phyloP scores from a whole-genome alignment of 352 stramenopile species.

The Phytopythium vexans region DNA sequence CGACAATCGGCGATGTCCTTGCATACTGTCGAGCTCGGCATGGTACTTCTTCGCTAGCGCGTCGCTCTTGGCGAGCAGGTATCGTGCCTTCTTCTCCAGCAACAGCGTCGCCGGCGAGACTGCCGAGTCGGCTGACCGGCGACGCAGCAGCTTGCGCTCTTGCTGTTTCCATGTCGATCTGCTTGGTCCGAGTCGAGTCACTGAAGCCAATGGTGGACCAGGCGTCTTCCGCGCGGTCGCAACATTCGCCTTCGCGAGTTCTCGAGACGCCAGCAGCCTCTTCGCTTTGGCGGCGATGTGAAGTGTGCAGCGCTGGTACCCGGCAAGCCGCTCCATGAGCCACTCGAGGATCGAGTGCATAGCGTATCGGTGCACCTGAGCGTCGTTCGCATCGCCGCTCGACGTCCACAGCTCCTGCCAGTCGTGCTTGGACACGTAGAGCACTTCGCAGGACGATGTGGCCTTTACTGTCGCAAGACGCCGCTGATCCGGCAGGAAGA shows the following conservation, averaged over 20 bases:
- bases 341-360: constrained; percentile 58
- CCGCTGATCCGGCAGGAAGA: constrained; percentile 59
- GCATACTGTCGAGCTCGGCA: neutral
- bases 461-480: constrained; percentile 61
- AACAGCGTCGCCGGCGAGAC: constrained; percentile 34
- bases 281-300: constrained; percentile 43
- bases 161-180: neutral
- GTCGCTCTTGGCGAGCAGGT: constrained; percentile 46
- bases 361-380: constrained; percentile 49
- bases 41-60: constrained; percentile 30
- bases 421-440: constrained; percentile 54
- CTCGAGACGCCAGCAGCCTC: constrained; percentile 9
- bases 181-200: no score
- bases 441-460: constrained; percentile 54
- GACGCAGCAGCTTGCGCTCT: neutral
- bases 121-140: neutral
- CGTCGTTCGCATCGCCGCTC: constrained; percentile 27
- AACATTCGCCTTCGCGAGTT: neutral
- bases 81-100: constrained; percentile 66
- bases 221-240: no score
- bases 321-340: constrained; percentile 33
- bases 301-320: constrained; percentile 41
- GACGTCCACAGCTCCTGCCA: constrained; percentile 62
- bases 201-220: neutral
- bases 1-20: neutral